A percentile compares a stretch with the other conserved stretches of the same genome.
Conservation (phyloP, 192 early-diverging fungal genomes). For the Coemansia asiatica region DNA sequence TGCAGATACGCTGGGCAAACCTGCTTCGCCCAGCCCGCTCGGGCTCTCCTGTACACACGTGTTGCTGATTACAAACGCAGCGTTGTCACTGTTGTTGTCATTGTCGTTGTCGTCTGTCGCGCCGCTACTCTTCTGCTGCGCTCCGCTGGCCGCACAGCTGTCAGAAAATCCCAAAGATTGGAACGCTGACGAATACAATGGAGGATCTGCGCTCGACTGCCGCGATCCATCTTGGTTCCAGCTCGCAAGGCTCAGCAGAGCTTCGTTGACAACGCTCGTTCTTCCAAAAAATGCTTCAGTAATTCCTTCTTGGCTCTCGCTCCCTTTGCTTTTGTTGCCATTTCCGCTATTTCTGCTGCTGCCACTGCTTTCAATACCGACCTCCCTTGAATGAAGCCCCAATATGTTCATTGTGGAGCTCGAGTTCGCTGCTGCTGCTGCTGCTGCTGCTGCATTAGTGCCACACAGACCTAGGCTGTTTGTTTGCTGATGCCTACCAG, state of each 20-base stretch:
- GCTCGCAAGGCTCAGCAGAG: conserved; percentile 33
- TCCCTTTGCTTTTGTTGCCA: not conserved
- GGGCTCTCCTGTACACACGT: not conserved
- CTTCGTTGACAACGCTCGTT: conserved; percentile 41
- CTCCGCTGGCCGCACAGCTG: not conserved
- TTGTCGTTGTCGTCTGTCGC: not conserved
- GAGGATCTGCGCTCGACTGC: conserved; percentile 9
- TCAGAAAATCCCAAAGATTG: conserved; percentile 16
- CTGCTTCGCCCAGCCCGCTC: not conserved
- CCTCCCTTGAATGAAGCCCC: not conserved
- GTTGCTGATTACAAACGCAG: not conserved
- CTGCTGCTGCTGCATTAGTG: not conserved
- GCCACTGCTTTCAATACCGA: not conserved
- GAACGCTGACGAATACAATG: conserved; percentile 15
- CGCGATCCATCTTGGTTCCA: conserved; percentile 21
- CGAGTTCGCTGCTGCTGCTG: not conserved
- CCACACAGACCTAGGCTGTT: not conserved
- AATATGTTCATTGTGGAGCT: not conserved
- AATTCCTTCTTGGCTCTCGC: not conserved
- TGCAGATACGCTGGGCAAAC: not conserved
- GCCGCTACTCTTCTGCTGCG: conserved; percentile 3
- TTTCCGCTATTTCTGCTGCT: no score
- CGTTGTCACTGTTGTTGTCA: not conserved
- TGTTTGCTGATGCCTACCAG: not conserved
- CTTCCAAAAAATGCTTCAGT: conserved; percentile 13